Evolutionary conservation across 106 monocot genomes (phyloP).

Genomic region (Iris macrosiphon): DNA sequence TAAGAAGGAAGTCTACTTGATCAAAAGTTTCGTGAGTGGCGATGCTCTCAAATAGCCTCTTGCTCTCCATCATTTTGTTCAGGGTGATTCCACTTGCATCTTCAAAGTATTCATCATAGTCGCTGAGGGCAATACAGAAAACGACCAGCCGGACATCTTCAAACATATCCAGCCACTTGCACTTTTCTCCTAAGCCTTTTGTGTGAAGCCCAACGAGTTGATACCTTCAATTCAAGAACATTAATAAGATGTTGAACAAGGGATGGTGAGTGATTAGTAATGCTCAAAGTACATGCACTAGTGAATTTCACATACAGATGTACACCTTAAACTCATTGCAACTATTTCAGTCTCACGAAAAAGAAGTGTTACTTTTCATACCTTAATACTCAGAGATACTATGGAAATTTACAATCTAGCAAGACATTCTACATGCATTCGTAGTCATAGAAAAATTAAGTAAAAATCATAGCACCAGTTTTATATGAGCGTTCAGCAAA

Average conservation of each 20-base stretch:
- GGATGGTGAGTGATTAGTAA: too few relatives aligned
- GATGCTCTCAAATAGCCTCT: slow-evolving; percentile 59
- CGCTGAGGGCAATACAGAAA: slow-evolving; percentile 55
- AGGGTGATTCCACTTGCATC: slow-evolving; percentile 20
- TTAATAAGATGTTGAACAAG: neutral
- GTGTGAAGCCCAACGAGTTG: slow-evolving; percentile 66
- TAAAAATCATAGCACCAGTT: too few relatives aligned
- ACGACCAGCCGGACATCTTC: slow-evolving; percentile 67
- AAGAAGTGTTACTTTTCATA: too few relatives aligned
- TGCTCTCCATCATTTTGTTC: slow-evolving; percentile 80
- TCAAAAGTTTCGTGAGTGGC: slow-evolving; percentile 52
- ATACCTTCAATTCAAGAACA: slow-evolving; percentile 34
- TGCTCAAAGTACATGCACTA: too few relatives aligned
- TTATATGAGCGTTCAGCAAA: too few relatives aligned
- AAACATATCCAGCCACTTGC: slow-evolving; percentile 86
- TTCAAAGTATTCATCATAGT: slow-evolving; percentile 60
- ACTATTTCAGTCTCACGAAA: too few relatives aligned
- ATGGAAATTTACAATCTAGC: too few relatives aligned
- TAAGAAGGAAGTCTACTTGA: slow-evolving; percentile 57
- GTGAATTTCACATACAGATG: too few relatives aligned
- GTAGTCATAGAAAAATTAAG: too few relatives aligned
- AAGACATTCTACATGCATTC: too few relatives aligned
- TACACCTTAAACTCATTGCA: too few relatives aligned
- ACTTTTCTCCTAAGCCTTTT: slow-evolving; percentile 51
- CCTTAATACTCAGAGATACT: too few relatives aligned